Percentiles rank a stretch among this genome's conserved stretches.
Evolutionary conservation across 83 land plant species (phyloP).

Genomic region (Picea abies): DNA sequence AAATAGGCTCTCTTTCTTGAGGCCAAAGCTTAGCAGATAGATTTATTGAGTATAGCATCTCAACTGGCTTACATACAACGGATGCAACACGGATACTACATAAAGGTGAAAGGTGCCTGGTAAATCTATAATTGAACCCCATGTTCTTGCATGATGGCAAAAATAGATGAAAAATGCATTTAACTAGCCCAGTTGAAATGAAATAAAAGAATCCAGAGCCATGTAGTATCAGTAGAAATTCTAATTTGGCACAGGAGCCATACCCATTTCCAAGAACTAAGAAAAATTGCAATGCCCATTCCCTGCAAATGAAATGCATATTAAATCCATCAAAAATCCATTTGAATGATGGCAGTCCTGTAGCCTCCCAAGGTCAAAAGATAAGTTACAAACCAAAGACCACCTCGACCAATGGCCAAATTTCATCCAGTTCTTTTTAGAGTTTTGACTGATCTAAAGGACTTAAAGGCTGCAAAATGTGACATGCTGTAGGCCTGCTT

Average conservation of each 20-base stretch:
- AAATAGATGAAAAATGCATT: neutral
- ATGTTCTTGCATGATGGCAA: neutral
- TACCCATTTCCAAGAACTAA: neutral
- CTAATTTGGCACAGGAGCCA: neutral
- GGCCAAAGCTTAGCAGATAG: no score
- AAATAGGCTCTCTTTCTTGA: no score
- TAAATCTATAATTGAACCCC: neutral
- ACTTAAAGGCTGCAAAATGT: slow-evolving; percentile 23
- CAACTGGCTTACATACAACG: no score
- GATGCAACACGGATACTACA: no score
- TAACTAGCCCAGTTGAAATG: neutral
- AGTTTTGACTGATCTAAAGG: slow-evolving; percentile 4
- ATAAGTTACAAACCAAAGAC: neutral
- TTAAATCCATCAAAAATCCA: neutral
- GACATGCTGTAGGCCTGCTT: slow-evolving; percentile 10
- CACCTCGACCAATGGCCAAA: neutral
- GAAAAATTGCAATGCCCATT: neutral
- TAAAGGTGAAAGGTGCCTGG: neutral
- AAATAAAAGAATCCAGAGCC: neutral
- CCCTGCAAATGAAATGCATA: neutral
- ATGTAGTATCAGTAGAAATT: neutral
- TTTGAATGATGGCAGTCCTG: neutral
- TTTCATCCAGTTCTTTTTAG: neutral
- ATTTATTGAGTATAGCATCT: no score
- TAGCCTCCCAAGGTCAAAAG: neutral